Evolutionary conservation across 345 rosid genomes (phyloP), one percentile per base, ranked within the genome.

Genomic region (Rhizophora mangle): DNA sequence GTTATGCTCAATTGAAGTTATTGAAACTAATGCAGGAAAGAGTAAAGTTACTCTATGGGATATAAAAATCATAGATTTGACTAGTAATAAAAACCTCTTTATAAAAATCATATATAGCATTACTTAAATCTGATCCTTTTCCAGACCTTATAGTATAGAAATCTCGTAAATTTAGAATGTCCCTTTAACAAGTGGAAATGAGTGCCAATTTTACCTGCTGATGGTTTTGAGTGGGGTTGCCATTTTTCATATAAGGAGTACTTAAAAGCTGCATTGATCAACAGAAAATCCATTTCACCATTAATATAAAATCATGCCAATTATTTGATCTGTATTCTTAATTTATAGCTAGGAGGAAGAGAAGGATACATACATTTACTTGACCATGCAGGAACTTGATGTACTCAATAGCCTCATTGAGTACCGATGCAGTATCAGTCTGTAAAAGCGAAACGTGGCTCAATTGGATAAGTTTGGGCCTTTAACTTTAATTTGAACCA

Each of bases 401-500:
- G 70, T 68, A 77, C 8, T 72, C 80, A 5, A 77, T 72, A 59
- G 80, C 80, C 64, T 77, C 80, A 20, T 77, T 76, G 62, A 77
- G 80, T 30, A 77, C 80, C 37, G 80, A 77, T 51, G 80, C 76
- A 1, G 80, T 77, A 72, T 77, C 80, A 52, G 76, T 77, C 80
- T 77, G 76, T 8, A 32, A 63, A 22, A 36, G 26, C 37, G 20
- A 39, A 30, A 46, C 16, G 36, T 31, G 15, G 68, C 64, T 62
- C 82, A 24, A 56, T 13, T 43, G 49, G 49, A 1, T 43, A 43
- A 43, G 49, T 43, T 43, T 3, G 49, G 49, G 16, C 49, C 16
- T 43, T 43, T 13, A 24, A 52, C 30, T 39, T 43, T 18, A 46
- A 26, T 19, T 71, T 36, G 1, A 72, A 56, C 29, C 5, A 68